Conservation (phyloP, 176 grass and related monocot genomes). For the Pontederia paniculata region DNA sequence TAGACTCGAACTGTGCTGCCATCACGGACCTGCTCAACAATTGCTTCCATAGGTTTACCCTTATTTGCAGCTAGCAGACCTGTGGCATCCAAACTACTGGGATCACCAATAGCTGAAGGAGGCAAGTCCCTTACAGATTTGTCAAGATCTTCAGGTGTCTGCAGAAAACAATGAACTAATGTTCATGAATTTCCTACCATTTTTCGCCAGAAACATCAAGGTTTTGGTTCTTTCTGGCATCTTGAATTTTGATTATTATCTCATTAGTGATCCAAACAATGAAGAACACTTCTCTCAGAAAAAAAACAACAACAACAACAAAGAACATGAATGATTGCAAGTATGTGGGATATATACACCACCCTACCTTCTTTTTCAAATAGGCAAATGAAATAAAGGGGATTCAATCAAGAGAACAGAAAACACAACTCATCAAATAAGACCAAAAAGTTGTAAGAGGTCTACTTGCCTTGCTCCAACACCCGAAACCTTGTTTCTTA, state of each 20-base stretch:
- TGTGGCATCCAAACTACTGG: slow-evolving; percentile 85
- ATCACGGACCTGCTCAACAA: slow-evolving; percentile 94
- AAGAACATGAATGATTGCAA: too few species aligned
- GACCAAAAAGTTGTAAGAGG: slow-evolving; percentile 1
- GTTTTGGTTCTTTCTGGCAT: too few species aligned
- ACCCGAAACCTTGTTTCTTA: slow-evolving; percentile 81
- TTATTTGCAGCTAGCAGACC: slow-evolving; percentile 64
- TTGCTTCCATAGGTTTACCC: slow-evolving; percentile 78
- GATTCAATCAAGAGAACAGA: background rate
- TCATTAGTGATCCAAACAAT: too few species aligned
- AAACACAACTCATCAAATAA: background rate
- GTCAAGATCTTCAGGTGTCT: slow-evolving; percentile 75
- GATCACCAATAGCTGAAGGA: slow-evolving; percentile 89
- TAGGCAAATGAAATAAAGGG: background rate
- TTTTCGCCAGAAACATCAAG: background rate
- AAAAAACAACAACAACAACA: too few species aligned
- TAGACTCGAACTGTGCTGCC: slow-evolving; percentile 87
- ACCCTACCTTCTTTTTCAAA: background rate
- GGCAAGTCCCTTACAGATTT: slow-evolving; percentile 79
- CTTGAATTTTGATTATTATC: too few species aligned
- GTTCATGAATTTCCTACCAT: background rate
- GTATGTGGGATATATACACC: too few species aligned
- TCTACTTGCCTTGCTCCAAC: slow-evolving; percentile 74
- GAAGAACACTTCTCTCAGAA: too few species aligned
- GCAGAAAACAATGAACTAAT: slow-evolving; percentile 22